Evolutionary conservation across 179 eudicot species (phyloP), one percentile per base, ranked within the genome.

Genomic region (Patellifolia procumbens): DNA sequence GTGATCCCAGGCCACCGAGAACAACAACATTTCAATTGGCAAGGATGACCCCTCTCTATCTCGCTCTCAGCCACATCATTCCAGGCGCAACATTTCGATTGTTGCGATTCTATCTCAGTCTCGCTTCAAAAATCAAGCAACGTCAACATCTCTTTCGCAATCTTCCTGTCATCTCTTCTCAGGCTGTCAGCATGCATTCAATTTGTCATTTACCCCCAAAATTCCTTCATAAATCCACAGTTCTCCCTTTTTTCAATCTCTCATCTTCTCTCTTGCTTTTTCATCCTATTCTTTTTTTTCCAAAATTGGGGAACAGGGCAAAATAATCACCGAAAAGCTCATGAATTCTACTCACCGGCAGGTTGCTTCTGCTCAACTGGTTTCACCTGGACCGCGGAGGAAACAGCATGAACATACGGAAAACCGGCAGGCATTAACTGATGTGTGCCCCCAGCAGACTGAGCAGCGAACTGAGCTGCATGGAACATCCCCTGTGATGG

Each of bases 361-460:
- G 95, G 93, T 73, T 93, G 98, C 79, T 93, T 93, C 82, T 91
- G 97, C 84, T 95, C 98, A 1, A 95, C 81, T 15, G 90, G 89
- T 72, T 95, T 93, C 86, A 82, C 89, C 72, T 83, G 96, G 68
- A 88, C 90, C 0, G 87, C 86, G 4, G 90, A 58, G 24, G 94
- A 86, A 35, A 87, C 86, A 28, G 88, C 70, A 43, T 87, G 91
- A n/a, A 73, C 86, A 74, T 89, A 90, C 2, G 92, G 68, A 77
- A 87, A 91, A 5, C 91, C 90, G 4, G 86, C 85, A 13, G 93
- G 88, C 78, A 85, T 66, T 4, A 84, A 74, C 72, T 83, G 88
- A 73, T 80, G 89, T 1, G 80, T 29, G n/a, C 59, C 84, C n/a
- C 91, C 93, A 1, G 87, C 67, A 24, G 97, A 78, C 56, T 87